Base-by-base conservation (phyloP, 331 rosid genomes). In the Phaseolus coccineus region DNA sequence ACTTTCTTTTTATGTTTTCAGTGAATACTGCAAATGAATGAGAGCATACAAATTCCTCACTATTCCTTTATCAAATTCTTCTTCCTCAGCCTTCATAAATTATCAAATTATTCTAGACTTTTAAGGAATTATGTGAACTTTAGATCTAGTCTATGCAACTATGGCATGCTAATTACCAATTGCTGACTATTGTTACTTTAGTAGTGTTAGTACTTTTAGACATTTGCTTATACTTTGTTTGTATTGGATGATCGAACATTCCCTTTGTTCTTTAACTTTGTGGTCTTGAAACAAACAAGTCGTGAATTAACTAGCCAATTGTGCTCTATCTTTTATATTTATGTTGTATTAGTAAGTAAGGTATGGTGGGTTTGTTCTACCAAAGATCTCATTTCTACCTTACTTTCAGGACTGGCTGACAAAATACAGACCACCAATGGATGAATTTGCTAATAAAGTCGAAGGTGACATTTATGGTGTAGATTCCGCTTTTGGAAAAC, bases 391-490 rank as follows among this genome's bases (percentile, higher is more conserved):
- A 69, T 77, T 73, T 72, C 73, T 28, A 52, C 22, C 50, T 44
- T 72, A 24, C 19, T 74, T 68, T 62, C 76, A 67, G 74, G 63
- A 22, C 78, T 81, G 80, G 77, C 83, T 64, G 68, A 28, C 63
- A 37, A 79, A 80, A 62, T 77, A 76, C 76, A 48, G 69, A 13
- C 56, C 78, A 77, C 47, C 64, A 67, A 93, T 90, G 97, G 90
- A 85, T 39, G 89, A 85, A 31, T 67, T 63, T 73, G 79, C 56
- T 30, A 87, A 87, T 31, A 73, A 81, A 69, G 89, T 67, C 76
- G 71, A 52, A 40, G 80, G 73, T 51, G 87, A 77, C 58, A 67
- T 84, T 22, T 51, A 63, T 77, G 74, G 77, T 52, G 73, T 58
- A 64, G 81, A 68, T 82, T 78, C 81, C 10, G 83, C 76, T 58